phyloP scores from a whole-genome alignment of 2,329 filamentous ascomycete genomes.

The Fusarium pseudonygamai region DNA sequence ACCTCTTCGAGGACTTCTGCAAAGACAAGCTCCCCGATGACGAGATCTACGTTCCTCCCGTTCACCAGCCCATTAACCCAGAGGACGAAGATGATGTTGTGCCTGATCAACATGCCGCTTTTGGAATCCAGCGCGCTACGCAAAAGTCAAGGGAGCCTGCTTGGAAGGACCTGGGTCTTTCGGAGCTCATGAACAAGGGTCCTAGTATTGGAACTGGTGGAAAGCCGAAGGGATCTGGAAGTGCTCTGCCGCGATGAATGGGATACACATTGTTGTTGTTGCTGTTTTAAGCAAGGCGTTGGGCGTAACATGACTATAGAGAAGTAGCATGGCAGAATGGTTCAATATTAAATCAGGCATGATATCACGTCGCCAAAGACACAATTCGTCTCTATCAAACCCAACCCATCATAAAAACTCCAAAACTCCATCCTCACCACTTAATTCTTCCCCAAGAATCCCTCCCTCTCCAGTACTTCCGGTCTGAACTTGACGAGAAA shows the following conservation, averaged over 20 bases:
- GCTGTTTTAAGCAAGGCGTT: slow-evolving; percentile 24
- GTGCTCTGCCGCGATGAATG: slow-evolving; percentile 24
- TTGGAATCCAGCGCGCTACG: slow-evolving; percentile 84
- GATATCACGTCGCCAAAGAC: slow-evolving; percentile 14
- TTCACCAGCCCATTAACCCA: slow-evolving; percentile 84
- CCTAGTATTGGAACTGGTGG: slow-evolving; percentile 49
- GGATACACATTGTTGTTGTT: not conserved
- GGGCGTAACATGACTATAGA: not conserved
- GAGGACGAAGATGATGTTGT: slow-evolving; percentile 91
- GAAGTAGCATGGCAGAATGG: not conserved
- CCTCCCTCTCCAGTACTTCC: slow-evolving; percentile 93
- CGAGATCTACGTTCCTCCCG: slow-evolving; percentile 82
- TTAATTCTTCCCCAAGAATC: slow-evolving; percentile 73
- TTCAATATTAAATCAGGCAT: slow-evolving; percentile 15
- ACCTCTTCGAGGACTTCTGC: slow-evolving; percentile 82
- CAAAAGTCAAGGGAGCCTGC: slow-evolving; percentile 75
- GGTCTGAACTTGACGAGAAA: slow-evolving; percentile 92
- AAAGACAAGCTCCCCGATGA: slow-evolving; percentile 76
- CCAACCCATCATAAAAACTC: slow-evolving; percentile 23
- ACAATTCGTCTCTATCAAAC: slow-evolving; percentile 6
- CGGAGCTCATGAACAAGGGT: slow-evolving; percentile 73
- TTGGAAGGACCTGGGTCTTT: slow-evolving; percentile 83
- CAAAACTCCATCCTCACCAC: slow-evolving; percentile 24
- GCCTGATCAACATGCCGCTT: slow-evolving; percentile 87
- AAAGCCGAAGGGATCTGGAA: slow-evolving; percentile 29